Evolutionary conservation across 176 grass and related monocot genomes (phyloP), one percentile per base, ranked within the genome.

Genomic region (Aegilops bicornis): DNA sequence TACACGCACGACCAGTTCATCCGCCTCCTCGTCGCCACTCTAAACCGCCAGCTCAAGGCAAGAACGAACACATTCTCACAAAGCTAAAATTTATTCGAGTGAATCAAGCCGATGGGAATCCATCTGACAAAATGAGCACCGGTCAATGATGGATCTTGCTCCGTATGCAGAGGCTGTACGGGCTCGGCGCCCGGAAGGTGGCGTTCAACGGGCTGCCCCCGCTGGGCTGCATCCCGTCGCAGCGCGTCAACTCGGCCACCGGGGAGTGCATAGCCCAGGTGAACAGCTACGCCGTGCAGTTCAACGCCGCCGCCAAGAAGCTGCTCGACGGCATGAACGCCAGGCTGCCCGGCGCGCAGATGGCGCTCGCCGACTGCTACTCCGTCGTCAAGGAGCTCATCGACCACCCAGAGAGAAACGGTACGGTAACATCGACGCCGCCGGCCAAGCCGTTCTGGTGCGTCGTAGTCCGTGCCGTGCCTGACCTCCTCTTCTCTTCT

Each of bases 211-310:
- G 91, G 69, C 80, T 98, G 35, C 83, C 91, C 31, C 96, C 96
- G 12, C 77, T 98, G 22, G 97, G 97, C 1, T 96, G 97, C 92
- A 96, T 99, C 79, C 97, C 92, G 11, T 94, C 94, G 52, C 97
- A 96, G 86, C 83, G 94, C 68, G 90, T 89, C 31, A 70, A 48
- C 61, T 82, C 94, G 14, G 12, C 67, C 12, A 84, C 84, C 12
- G 94, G 97, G 22, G 20, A 83, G 66, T 96, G 97, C 92, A 83
- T 94, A 27, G 76, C 60, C 8, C 27, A 90, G 1, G 90, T 93
- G 31, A 99, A 99, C 62, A 42, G 70, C 69, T 99, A 92, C 35
- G 94, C 85, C 32, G 17, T 80, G 79, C 82, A 76, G 79, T 96
- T 99, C 97, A 99, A 99, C 83, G 88, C 85, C 6, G 85, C 89